Conservation (phyloP, 306 rosid species). For the Senna tora region DNA sequence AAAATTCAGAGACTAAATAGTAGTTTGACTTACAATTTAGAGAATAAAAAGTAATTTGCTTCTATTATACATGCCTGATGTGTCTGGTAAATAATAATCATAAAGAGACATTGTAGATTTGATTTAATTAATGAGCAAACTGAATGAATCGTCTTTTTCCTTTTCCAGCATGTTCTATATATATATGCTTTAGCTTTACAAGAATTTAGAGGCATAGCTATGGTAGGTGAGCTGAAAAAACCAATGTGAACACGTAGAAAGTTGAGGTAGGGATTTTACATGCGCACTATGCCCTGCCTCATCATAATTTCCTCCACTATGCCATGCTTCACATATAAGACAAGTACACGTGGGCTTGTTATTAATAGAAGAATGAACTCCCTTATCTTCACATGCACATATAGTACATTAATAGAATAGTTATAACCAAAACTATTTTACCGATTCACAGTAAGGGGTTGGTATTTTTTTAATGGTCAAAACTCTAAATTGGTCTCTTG, state of each 20-base stretch:
- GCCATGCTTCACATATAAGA: conserved; percentile 38
- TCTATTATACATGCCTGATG: too few relatives aligned
- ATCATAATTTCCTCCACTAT: conserved; percentile 52
- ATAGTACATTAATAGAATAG: too few relatives aligned
- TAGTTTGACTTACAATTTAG: too few relatives aligned
- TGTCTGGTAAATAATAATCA: too few relatives aligned
- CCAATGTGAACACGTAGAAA: conserved; percentile 46
- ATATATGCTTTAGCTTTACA: background rate
- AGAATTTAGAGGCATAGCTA: background rate
- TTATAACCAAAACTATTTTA: too few relatives aligned
- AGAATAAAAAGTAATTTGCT: too few relatives aligned
- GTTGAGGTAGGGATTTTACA: too few relatives aligned
- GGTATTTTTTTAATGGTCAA: too few relatives aligned
- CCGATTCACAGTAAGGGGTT: too few relatives aligned
- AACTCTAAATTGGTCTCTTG: too few relatives aligned
- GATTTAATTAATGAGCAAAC: conserved; percentile 16
- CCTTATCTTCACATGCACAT: background rate
- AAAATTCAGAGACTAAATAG: too few relatives aligned
- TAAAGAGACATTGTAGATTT: background rate
- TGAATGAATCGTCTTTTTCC: too few relatives aligned
- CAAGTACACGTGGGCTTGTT: conserved; percentile 39
- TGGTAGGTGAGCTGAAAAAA: conserved; percentile 39
- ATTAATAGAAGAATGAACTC: background rate
- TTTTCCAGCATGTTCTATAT: conserved; percentile 18
- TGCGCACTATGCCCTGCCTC: conserved; percentile 34